phyloP scores from a whole-genome alignment of 169 alveolate species.

The Plasmodium fragile region DNA sequence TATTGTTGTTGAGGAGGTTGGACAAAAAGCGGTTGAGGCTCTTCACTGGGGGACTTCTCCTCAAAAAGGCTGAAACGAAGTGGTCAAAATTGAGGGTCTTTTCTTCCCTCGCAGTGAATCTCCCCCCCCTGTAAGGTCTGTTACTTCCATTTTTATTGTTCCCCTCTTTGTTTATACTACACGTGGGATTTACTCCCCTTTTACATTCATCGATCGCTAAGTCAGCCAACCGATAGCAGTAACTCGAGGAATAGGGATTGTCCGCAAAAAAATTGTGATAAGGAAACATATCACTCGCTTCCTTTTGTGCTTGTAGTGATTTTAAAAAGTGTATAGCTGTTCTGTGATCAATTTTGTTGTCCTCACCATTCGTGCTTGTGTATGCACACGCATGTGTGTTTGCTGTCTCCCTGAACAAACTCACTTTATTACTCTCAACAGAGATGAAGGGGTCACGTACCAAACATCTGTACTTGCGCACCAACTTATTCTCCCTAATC shows the following conservation, averaged over 20 bases:
- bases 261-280: slow-evolving; percentile 67
- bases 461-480: slow-evolving; percentile 71
- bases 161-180: not conserved
- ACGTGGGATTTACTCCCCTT: not conserved
- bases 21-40: slow-evolving; percentile 19
- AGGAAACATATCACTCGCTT: slow-evolving; percentile 54
- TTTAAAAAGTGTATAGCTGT: not conserved
- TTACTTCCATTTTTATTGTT: not conserved
- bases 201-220: slow-evolving; percentile 30
- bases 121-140: not conserved
- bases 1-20: not conserved
- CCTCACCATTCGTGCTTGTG: not conserved
- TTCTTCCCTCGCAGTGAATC: not conserved
- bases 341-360: not conserved
- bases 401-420: not conserved
- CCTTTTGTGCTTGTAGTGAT: slow-evolving; percentile 57
- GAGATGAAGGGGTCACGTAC: slow-evolving; percentile 33
- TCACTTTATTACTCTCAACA: slow-evolving; percentile 4
- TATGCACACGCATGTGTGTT: not conserved
- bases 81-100: not conserved
- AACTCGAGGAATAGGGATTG: slow-evolving; percentile 36
- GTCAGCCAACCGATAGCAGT: slow-evolving; percentile 15
- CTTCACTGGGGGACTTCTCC: slow-evolving; percentile 50
- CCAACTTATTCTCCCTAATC: slow-evolving; percentile 63
- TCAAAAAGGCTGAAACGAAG: slow-evolving; percentile 31